Evolutionary conservation across 768 basidiomycete genomes (phyloP).

Genomic region (Suillus cothurnatus): DNA sequence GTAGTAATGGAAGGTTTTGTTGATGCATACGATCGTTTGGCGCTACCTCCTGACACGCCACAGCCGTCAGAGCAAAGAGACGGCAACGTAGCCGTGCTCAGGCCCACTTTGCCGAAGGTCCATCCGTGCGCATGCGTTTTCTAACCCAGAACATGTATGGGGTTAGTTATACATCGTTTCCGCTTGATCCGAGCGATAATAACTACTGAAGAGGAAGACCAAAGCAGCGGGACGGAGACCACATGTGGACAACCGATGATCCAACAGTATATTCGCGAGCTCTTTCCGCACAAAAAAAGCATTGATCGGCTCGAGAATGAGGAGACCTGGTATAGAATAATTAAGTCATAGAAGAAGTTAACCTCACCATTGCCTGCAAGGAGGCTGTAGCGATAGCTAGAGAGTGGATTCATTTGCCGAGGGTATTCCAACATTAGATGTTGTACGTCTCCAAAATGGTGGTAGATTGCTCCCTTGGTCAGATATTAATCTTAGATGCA

Average conservation of each 20-base stretch:
- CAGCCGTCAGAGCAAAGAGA: background rate
- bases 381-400: slow-evolving; percentile 6
- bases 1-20: slow-evolving; percentile 1
- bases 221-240: background rate
- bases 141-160: background rate
- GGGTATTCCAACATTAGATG: slow-evolving; percentile 4
- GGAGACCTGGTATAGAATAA: background rate
- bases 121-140: slow-evolving; percentile 1
- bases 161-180: background rate
- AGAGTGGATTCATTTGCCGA: slow-evolving; percentile 2
- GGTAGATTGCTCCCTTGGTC: background rate
- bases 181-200: slow-evolving; percentile 1
- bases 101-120: background rate
- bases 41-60: background rate
- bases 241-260: background rate
- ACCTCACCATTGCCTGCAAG: slow-evolving; percentile 10
- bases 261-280: background rate
- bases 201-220: background rate
- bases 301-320: slow-evolving; percentile 3
- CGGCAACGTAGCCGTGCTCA: background rate
- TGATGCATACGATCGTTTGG: background rate
- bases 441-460: slow-evolving; percentile 6
- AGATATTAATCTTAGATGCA: slow-evolving; percentile 9
- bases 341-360: slow-evolving; percentile 5
- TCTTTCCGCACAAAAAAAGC: background rate